Base-by-base conservation (phyloP, 495 filamentous ascomycete species). In the Lasiosphaeriaceae sp. region DNA sequence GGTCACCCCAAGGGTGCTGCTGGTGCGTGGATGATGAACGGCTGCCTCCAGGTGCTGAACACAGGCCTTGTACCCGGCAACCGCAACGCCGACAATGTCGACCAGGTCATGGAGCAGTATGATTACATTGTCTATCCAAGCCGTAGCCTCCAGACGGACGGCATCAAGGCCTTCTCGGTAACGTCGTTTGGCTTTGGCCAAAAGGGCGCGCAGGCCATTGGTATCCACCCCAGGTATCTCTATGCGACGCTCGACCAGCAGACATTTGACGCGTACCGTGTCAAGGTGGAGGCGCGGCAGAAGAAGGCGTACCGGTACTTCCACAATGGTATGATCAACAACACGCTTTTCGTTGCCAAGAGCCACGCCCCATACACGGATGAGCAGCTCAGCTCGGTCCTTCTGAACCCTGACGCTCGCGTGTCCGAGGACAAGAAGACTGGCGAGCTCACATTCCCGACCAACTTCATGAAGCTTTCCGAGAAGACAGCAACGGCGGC, bases 1-100 rank as follows among this genome's bases (percentile, higher is more conserved):
- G 94, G 94, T 64, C 94, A 99, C 73, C 94, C 94, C 62, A 99
- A 99, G 84, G 94, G 94, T 86, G 93, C 94, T 66, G 94, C 94
- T 49, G 94, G 94, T 73, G 94, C 92, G 45, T 99, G 93, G 93
- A 97, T 97, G 94, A 88, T 97, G 81, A 99, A 99, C 77, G 94
- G 94, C 58, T 90, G 89, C 69, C 75, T 99, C 68, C 94, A 99
- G 73, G 90, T 96, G 50, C 79, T 99, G 62, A 95, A 97, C 74
- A 86, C 80, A 46, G 94, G 94, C 61, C 77, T 97, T 17, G 94
- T 99, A 50, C 94, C 94, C 7, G 94, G 94, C 50, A 99, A 99
- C 77, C 85, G 92, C 60, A 99, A 99, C 64, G 94, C 94, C 48
- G 94, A 99, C 77, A 99, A 99, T 67, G 85, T 99, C 20, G 94